Conservation (phyloP, 768 basidiomycete genomes). For the Candolleomyces efflorescens region DNA sequence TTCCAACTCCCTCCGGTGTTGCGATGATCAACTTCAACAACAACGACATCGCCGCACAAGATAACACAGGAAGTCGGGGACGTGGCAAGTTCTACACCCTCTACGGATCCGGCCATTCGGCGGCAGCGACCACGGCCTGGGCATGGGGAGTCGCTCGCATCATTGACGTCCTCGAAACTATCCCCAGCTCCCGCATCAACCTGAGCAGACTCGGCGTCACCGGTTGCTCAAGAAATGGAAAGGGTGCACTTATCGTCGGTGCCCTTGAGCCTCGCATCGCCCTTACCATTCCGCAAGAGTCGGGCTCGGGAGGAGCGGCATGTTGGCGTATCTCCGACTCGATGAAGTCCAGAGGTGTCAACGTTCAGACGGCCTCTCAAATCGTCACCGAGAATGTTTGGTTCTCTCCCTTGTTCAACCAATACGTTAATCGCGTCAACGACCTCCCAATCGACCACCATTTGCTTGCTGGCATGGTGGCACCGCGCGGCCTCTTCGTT, state of each 20-base stretch:
- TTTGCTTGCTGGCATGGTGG: constrained; percentile 48
- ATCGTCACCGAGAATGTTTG: constrained; percentile 61
- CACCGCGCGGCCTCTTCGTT: constrained; percentile 48
- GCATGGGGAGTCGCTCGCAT: constrained; percentile 56
- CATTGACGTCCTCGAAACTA: constrained; percentile 52
- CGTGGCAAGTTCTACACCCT: constrained; percentile 53
- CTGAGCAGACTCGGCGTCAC: constrained; percentile 47
- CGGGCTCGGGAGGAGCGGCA: constrained; percentile 54
- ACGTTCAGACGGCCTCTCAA: constrained; percentile 51
- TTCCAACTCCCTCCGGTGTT: constrained; percentile 33
- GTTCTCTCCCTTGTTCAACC: constrained; percentile 50
- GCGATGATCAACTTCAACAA: constrained; percentile 50
- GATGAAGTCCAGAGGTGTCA: constrained; percentile 37
- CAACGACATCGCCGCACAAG: constrained; percentile 49
- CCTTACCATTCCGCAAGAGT: constrained; percentile 60
- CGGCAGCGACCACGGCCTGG: constrained; percentile 55
- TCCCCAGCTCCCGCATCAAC: constrained; percentile 40
- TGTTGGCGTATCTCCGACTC: constrained; percentile 58
- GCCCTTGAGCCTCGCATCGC: constrained; percentile 56
- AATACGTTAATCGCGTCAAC: constrained; percentile 40
- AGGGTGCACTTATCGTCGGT: constrained; percentile 55
- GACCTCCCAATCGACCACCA: constrained; percentile 58
- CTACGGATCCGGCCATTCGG: constrained; percentile 42
- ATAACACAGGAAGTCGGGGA: constrained; percentile 41
- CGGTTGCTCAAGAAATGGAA: constrained; percentile 59